A percentile compares a stretch with the other conserved stretches of the same genome.
Conservation (phyloP, 495 filamentous ascomycete genomes). For the Tuber magnatum region DNA sequence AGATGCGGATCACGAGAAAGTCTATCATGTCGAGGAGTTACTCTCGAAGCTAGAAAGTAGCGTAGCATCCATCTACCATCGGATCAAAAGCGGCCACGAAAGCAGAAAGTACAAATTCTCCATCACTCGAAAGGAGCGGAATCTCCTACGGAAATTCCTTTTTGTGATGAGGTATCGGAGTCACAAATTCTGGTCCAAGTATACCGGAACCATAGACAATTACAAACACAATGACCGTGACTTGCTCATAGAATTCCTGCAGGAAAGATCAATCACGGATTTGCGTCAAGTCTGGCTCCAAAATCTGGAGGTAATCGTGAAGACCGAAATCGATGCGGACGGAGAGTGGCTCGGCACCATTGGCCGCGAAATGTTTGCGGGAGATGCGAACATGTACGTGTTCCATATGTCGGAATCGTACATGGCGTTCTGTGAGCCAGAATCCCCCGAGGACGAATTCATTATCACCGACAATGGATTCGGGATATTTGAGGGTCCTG, state of each 20-base stretch:
- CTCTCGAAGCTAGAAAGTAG: constrained; percentile 35
- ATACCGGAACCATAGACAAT: constrained; percentile 39
- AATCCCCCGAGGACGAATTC: constrained; percentile 45
- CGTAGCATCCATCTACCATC: constrained; percentile 24
- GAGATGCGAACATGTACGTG: constrained; percentile 47
- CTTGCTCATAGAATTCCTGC: constrained; percentile 45
- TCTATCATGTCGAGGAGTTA: constrained; percentile 39
- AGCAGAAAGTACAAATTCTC: constrained; percentile 31
- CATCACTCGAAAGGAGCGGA: constrained; percentile 44
- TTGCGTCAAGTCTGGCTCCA: constrained; percentile 52
- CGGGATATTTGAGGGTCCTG: constrained; percentile 48
- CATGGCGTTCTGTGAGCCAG: constrained; percentile 47
- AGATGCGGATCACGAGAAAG: constrained; percentile 29
- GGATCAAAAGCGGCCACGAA: constrained; percentile 32
- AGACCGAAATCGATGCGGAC: constrained; percentile 45
- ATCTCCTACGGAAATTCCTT: constrained; percentile 49
- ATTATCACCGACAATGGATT: constrained; percentile 49
- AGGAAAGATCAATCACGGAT: constrained; percentile 43
- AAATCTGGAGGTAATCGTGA: constrained; percentile 47
- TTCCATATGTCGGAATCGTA: constrained; percentile 43
- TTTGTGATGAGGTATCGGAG: constrained; percentile 51
- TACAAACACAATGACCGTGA: constrained; percentile 46
- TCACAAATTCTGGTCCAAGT: constrained; percentile 41
- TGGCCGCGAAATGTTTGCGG: constrained; percentile 41
- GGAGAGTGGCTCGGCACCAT: constrained; percentile 43